Evolutionary conservation across 139 green algal species (phyloP).

Genomic region (Haematococcus lacustris): DNA sequence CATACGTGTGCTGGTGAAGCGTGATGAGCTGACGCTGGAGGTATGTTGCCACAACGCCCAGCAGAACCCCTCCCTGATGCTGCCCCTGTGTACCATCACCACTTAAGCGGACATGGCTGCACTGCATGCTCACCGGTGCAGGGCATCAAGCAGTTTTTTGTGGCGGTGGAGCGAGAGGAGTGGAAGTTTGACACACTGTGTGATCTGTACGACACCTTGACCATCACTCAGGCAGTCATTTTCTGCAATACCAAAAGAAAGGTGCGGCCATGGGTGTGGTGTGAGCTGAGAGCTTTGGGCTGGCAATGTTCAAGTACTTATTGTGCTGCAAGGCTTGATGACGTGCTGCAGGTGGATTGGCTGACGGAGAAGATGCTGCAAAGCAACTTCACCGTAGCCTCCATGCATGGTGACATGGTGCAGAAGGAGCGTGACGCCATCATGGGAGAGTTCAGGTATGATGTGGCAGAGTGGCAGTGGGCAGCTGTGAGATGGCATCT

Average conservation of each 20-base stretch:
- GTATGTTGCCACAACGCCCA: no score
- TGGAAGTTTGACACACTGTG: constrained; percentile 99
- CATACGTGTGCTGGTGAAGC: constrained; percentile 95
- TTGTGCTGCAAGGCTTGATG: no score
- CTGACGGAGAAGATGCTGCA: constrained; percentile 93
- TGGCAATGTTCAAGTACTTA: no score
- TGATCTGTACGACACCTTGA: constrained; percentile 99
- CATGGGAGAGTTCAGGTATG: constrained; percentile 93
- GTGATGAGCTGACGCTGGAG: constrained; percentile 98
- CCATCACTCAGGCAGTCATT: constrained; percentile 98
- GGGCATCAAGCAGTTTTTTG: constrained; percentile 99
- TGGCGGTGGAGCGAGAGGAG: constrained; percentile 97
- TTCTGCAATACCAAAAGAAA: constrained; percentile 98
- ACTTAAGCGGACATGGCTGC: no score
- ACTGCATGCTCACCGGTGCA: no score
- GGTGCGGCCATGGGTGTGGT: constrained; percentile 25
- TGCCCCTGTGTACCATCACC: no score
- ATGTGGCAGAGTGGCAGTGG: no score
- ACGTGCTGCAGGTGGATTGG: constrained; percentile 80
- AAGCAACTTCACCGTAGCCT: constrained; percentile 96
- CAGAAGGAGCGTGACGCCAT: constrained; percentile 98
- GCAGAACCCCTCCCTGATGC: no score
- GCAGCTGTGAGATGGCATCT: no score
- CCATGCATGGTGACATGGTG: constrained; percentile 98
- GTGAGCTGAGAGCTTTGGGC: neutral